These are phyloP conservation scores for Acer saccharum DNA, from an alignment of 345 rosid genomes.

Conservation along the genomic window DNA sequence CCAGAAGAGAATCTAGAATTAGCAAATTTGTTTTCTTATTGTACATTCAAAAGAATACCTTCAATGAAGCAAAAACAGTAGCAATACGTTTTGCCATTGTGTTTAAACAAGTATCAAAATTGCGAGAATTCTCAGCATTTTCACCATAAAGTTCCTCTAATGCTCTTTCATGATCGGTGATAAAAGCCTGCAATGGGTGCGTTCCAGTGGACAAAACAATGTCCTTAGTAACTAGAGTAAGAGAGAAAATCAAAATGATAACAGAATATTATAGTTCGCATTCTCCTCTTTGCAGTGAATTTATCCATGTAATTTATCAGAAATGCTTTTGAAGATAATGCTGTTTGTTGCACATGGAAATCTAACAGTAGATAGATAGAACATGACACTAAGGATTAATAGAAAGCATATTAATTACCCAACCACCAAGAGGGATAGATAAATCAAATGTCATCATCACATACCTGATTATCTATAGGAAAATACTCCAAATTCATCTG, in stretches of 20 bases:
- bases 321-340: not conserved
- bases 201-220: slow-evolving; percentile 19
- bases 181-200: slow-evolving; percentile 63
- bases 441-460: not conserved
- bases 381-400: not conserved
- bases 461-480: slow-evolving; percentile 86
- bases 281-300: not conserved
- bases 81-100: slow-evolving; percentile 84
- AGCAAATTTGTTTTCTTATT: not conserved
- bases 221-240: not conserved
- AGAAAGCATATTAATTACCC: not conserved
- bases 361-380: not conserved
- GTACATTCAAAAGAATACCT: slow-evolving; percentile 45
- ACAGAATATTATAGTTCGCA: not conserved
- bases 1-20: not conserved
- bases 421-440: not conserved
- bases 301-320: not conserved
- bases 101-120: slow-evolving; percentile 65
- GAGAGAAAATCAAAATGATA: not conserved
- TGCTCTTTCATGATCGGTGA: slow-evolving; percentile 88
- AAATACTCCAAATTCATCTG: slow-evolving; percentile 97
- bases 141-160: slow-evolving; percentile 62
- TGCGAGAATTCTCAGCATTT: slow-evolving; percentile 58
- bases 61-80: slow-evolving; percentile 90
- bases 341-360: not conserved